Base-by-base conservation (phyloP, 345 rosid species). In the Bruguiera parviflora region DNA sequence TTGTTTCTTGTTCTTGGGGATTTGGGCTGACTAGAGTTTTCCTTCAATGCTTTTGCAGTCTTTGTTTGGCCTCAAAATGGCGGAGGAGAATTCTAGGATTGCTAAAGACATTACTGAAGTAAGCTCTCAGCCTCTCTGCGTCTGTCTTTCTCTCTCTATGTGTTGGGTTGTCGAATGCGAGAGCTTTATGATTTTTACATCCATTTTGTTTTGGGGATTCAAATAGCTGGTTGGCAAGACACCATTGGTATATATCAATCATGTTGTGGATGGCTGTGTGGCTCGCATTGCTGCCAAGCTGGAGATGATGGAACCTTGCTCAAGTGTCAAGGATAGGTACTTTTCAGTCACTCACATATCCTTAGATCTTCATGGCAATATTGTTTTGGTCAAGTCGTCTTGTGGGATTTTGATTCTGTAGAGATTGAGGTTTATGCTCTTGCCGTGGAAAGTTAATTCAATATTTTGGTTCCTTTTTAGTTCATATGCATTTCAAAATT, bases 271-370 rank as follows among this genome's bases (percentile, higher is more conserved):
- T 77, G 95, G 91, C 25, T 90, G 96, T 46, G 91, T 81, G 70
- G 96, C 84, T 33, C 85, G 80, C 25, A 68, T 90, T 75, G 96
- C 92, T 63, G 96, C 89, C 70, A 92, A 92, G 84, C 85, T 88
- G 46, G 98, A 88, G 81, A 73, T 73, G 84, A 87, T 89, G 95
- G 94, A 90, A 62, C 98, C 96, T 35, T 89, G 94, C 71, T 88
- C 98, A 10, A 92, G 98, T 62, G 92, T 92, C 83, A 92, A 92
- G 79, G 98, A 92, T 75, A 88, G 96, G 96, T 88, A 71, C 37
- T 32, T 22, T 3, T 1, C 16, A 2, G 37, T 53, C 51, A 27
- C 33, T 21, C 59, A 46, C 16, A 55, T 9, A 8, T 9, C 27
- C 24, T 22, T 55, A 15, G 59, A 25, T 55, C 27, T 55, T 55